A percentile compares a stretch with the other conserved stretches of the same genome.
Conservation (phyloP, 352 stramenopile genomes). For the Lagenidium giganteum region DNA sequence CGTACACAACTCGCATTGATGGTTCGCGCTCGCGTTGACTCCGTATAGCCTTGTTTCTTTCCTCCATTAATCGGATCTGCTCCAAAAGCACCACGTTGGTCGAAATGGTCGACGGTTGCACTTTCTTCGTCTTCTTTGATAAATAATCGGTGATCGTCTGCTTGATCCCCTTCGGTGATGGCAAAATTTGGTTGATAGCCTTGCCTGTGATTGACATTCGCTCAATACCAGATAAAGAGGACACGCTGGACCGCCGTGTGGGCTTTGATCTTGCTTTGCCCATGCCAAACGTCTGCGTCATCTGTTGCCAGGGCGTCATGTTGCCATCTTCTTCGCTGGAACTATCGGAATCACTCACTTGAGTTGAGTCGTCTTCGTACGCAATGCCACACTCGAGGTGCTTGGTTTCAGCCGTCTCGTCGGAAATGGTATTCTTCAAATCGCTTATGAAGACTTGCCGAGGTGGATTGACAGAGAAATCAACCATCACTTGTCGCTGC, state of each 20-base stretch:
- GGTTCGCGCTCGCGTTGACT: too few relatives aligned
- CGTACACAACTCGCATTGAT: constrained; percentile 51
- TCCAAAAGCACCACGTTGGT: constrained; percentile 24
- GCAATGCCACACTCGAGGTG: constrained; percentile 66
- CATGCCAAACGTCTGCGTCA: constrained; percentile 82
- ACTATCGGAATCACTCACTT: constrained; percentile 79
- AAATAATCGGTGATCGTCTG: constrained; percentile 61
- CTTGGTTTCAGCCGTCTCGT: constrained; percentile 49
- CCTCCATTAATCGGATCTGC: constrained; percentile 28
- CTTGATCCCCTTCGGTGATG: constrained; percentile 51
- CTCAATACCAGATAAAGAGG: constrained; percentile 57
- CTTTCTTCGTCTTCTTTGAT: constrained; percentile 60
- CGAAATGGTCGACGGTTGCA: constrained; percentile 33
- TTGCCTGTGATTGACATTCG: constrained; percentile 48
- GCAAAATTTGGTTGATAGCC: constrained; percentile 37
- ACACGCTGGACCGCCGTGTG: constrained; percentile 53
- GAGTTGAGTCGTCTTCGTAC: constrained; percentile 76
- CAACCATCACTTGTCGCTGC: constrained; percentile 25
- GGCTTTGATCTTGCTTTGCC: constrained; percentile 31
- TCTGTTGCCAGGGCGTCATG: constrained; percentile 82
- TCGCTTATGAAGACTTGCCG: constrained; percentile 13
- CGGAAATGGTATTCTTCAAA: constrained; percentile 12
- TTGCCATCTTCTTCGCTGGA: constrained; percentile 72
- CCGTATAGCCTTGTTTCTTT: constrained; percentile 10
- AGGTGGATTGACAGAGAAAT: constrained; percentile 23